Evolutionary conservation across 768 basidiomycete genomes (phyloP).

Genomic region (Lyophyllum shimeji): DNA sequence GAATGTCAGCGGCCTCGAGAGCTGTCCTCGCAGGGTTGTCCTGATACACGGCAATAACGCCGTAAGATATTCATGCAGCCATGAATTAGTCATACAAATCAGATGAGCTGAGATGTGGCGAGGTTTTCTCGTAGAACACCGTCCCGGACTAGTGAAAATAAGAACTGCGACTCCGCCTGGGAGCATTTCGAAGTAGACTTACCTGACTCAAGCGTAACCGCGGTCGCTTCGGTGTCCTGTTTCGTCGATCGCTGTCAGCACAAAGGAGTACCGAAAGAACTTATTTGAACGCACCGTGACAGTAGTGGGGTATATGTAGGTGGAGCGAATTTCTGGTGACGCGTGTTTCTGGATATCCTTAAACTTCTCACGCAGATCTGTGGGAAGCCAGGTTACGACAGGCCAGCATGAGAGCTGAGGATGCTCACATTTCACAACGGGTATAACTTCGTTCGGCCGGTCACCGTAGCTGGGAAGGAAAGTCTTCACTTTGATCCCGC

Average conservation of each 20-base stretch:
- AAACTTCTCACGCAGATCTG: constrained; percentile 71
- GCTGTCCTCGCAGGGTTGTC: background rate
- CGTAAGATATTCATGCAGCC: background rate
- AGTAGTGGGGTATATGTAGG: constrained; percentile 69
- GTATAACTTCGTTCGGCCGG: constrained; percentile 62
- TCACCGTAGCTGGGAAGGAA: constrained; percentile 69
- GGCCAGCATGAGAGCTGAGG: background rate
- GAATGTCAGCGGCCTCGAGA: background rate
- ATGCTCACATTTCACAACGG: constrained; percentile 62
- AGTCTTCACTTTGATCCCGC: constrained; percentile 54
- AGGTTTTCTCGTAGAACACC: constrained; percentile 62
- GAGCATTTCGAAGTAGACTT: background rate
- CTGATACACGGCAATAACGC: background rate
- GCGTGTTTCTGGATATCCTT: constrained; percentile 59
- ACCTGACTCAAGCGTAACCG: constrained; percentile 58
- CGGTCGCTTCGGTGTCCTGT: constrained; percentile 65
- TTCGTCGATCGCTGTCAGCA: background rate
- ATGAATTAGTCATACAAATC: constrained; percentile 9
- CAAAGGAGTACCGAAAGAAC: background rate
- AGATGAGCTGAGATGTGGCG: constrained; percentile 51
- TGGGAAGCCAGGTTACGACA: background rate
- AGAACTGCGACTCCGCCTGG: background rate
- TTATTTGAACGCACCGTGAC: constrained; percentile 54
- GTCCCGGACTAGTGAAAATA: constrained; percentile 49
- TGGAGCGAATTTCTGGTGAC: constrained; percentile 54